Conservation (phyloP, 805 yeast genomes). For the Teunomyces kruisii region DNA sequence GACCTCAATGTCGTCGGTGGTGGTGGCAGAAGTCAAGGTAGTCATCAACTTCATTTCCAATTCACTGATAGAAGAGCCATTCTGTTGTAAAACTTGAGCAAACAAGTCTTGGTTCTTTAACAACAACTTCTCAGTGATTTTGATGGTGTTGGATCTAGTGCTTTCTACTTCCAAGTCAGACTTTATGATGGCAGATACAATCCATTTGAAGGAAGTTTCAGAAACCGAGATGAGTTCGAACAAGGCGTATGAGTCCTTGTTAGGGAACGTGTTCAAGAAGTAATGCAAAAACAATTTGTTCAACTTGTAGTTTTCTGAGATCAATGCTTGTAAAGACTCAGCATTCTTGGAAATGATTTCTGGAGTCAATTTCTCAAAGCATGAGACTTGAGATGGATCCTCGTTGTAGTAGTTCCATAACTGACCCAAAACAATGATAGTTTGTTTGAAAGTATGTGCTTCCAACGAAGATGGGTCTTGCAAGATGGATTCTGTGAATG, state of each 20-base stretch:
- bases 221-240: slow-evolving; percentile 23
- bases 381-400: slow-evolving; percentile 10
- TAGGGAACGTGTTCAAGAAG: slow-evolving; percentile 25
- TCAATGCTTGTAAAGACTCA: slow-evolving; percentile 12
- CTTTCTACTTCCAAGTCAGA: slow-evolving; percentile 11
- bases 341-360: slow-evolving; percentile 22
- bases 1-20: slow-evolving; percentile 33
- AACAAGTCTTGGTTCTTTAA: slow-evolving; percentile 21
- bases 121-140: slow-evolving; percentile 22
- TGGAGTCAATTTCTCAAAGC: slow-evolving; percentile 18
- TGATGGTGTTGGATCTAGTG: slow-evolving; percentile 16
- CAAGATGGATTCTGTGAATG: slow-evolving; percentile 36
- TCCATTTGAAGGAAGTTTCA: slow-evolving; percentile 15
- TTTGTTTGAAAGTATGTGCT: slow-evolving; percentile 24
- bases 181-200: slow-evolving; percentile 6
- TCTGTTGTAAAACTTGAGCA: slow-evolving; percentile 15
- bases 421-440: slow-evolving; percentile 41
- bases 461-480: slow-evolving; percentile 23
- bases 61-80: slow-evolving; percentile 25
- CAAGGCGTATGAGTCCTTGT: slow-evolving; percentile 17
- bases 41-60: slow-evolving; percentile 64
- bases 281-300: slow-evolving; percentile 31
- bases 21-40: slow-evolving; percentile 42
- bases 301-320: slow-evolving; percentile 26
- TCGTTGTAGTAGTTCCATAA: slow-evolving; percentile 32